These are phyloP conservation scores for Cryptomeria japonica DNA, from an alignment of 75 land plant species.

Conservation along the genomic window DNA sequence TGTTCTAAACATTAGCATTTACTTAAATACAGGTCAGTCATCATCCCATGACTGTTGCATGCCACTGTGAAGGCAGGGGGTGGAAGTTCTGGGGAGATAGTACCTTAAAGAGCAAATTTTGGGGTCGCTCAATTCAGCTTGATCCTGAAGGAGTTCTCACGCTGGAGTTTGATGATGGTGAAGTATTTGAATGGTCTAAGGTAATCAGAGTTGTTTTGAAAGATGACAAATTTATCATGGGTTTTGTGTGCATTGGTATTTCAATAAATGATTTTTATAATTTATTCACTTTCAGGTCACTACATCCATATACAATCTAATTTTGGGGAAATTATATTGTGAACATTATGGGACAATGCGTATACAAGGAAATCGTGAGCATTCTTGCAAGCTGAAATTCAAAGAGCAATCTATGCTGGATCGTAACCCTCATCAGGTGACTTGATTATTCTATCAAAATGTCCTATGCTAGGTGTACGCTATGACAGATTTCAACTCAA, in stretches of 20 bases:
- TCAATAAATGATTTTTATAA: background rate
- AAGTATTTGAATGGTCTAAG: slow-evolving; percentile 69
- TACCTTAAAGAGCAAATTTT: slow-evolving; percentile 60
- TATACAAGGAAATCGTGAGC: slow-evolving; percentile 62
- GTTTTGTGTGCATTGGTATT: background rate
- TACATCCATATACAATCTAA: slow-evolving; percentile 72
- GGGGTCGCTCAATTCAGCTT: slow-evolving; percentile 75
- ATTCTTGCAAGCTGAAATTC: slow-evolving; percentile 72
- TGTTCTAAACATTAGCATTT: background rate
- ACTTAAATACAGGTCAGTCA: slow-evolving; percentile 58
- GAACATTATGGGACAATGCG: slow-evolving; percentile 85
- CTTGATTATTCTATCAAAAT: background rate
- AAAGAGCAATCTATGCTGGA: slow-evolving; percentile 82
- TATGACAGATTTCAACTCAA: background rate
- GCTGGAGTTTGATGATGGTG: slow-evolving; percentile 72
- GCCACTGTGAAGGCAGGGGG: slow-evolving; percentile 73
- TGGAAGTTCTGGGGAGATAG: slow-evolving; percentile 76
- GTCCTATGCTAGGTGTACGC: background rate
- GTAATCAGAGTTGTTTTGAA: slow-evolving; percentile 17
- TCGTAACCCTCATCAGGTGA: slow-evolving; percentile 82
- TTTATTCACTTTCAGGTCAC: slow-evolving; percentile 52
- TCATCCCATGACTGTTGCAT: slow-evolving; percentile 74
- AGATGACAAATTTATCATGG: background rate
- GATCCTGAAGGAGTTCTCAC: slow-evolving; percentile 62
- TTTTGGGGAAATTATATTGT: slow-evolving; percentile 73